Evolutionary conservation across 2,329 filamentous ascomycete species (phyloP), one percentile per base, ranked within the genome.

Genomic region (Chaetomiaceae sp.): DNA sequence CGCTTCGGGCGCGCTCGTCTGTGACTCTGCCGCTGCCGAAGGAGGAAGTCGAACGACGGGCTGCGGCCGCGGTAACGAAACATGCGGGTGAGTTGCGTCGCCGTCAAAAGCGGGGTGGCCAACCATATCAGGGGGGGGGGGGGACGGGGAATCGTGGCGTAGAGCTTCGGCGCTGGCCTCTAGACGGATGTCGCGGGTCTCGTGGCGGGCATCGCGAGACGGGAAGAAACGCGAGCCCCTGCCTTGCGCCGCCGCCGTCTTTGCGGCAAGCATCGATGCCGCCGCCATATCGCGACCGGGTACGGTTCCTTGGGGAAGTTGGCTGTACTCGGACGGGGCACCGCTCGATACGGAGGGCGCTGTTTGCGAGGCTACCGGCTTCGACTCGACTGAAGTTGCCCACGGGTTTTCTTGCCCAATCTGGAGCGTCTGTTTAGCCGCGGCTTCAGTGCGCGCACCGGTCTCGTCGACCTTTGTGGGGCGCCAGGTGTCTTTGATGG

Each of bases 31-130:
- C 20, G 73, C 65, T 44, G 71, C 67, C 16, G 73, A 66, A 7
- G 88, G 89, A 3, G 89, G 91, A 4, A 97, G 78, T 65, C 86
- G 90, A 11, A 97, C 91, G 23, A 90, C 80, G 29, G 89, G 89
- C 50, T 85, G 78, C 7, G 84, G 82, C 33, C 75, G 80, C 0
- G 88, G 88, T 8, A 91, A 71, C 32, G 81, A 83, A 7, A 91
- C 87, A 52, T 85, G 79, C 3, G 88, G 87, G 54, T 79, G 82
- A 30, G 72, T 71, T 1, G 72, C 74, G 61, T 89, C 81, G 27
- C 86, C 85, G 60, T 85, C 82, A 59, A 87, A 89, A 2, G 79
- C 87, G 5, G 87, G 87, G 62, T 91, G 87, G 9, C 79, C 83
- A 56, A 81, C 78, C 68, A 81, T 82, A 18, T 81, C 84, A 1